These are phyloP conservation scores for Quercus ilex DNA, from an alignment of 306 rosid genomes.

Conservation along the genomic window DNA sequence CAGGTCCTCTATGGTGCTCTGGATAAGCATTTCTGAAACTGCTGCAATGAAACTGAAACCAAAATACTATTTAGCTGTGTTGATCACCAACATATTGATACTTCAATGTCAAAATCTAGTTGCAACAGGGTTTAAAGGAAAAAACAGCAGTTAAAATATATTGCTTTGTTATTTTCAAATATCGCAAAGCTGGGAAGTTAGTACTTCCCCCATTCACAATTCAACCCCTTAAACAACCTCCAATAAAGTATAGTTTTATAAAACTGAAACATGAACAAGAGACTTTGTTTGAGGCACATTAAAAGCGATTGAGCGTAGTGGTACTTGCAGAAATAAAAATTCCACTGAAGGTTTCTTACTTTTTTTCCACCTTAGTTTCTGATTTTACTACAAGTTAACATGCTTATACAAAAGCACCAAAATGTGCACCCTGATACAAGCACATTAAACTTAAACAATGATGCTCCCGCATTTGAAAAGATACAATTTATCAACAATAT, in stretches of 20 bases:
- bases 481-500: background rate
- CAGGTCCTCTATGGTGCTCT: conserved; percentile 48
- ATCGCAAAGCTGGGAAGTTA: background rate
- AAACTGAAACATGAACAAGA: background rate
- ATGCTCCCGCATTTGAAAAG: no score
- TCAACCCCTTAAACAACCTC: background rate
- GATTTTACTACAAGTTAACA: background rate
- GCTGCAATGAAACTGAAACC: conserved; percentile 50
- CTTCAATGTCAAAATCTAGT: background rate
- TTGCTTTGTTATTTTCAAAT: background rate
- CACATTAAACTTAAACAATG: background rate
- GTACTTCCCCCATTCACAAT: background rate
- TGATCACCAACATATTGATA: background rate
- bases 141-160: background rate
- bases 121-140: background rate
- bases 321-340: background rate
- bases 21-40: conserved; percentile 61
- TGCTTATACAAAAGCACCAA: background rate
- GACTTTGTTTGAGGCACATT: background rate
- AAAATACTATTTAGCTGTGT: background rate
- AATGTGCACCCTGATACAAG: background rate
- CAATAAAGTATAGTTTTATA: background rate
- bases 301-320: background rate
- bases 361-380: background rate
- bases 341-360: background rate